Base-by-base conservation (phyloP, 768 basidiomycete genomes). In the Ramaria rubella region DNA sequence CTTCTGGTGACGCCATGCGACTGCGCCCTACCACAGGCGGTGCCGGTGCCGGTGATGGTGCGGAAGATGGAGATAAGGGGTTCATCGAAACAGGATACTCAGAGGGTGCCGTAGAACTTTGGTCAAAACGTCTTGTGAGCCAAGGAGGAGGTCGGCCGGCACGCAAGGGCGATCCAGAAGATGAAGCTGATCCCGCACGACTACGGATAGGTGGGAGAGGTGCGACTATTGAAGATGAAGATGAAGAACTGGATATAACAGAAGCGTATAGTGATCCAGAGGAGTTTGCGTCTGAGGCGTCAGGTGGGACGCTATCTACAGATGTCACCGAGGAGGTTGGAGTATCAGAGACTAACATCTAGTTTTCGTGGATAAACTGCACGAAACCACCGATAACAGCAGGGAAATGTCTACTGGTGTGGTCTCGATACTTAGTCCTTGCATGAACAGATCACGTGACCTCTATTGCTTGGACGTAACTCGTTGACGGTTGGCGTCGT, bases 1-100 rank as follows among this genome's bases (percentile, higher is more conserved):
- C 70, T 38, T 59, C 63, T 7, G 52, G 52, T 15, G 52, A 54
- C 11, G 34, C 5, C 52, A 54, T 54, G 19, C 29, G 52, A 40
- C 15, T 8, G 8, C 24, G 36, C 12, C n/a, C 27, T 27, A 24
- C 38, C 14, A 29, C 11, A 17, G 38, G 19, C 15, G 38, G 38
- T 14, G 8, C 11, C 8, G 40, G 40, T 8, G 38, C 15, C 19
- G 38, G 38, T 40, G 38, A 40, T 17, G 38, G 38, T 14, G 8
- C 11, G 7, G 40, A 21, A 19, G 38, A 40, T 40, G 38, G 38
- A 40, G 15, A n/a, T n/a, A n/a, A 14, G n/a, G 21, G 19, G 12
- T 21, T 29, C 27, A 29, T n/a, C 24, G 31, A 14, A 19, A 26
- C 27, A 11, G 21, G 40, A 14, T 27, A n/a, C 15, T 31, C 51